These are phyloP conservation scores for Ganoderma sp. DNA, from an alignment of 1,284 basidiomycete species.

Conservation along the genomic window DNA sequence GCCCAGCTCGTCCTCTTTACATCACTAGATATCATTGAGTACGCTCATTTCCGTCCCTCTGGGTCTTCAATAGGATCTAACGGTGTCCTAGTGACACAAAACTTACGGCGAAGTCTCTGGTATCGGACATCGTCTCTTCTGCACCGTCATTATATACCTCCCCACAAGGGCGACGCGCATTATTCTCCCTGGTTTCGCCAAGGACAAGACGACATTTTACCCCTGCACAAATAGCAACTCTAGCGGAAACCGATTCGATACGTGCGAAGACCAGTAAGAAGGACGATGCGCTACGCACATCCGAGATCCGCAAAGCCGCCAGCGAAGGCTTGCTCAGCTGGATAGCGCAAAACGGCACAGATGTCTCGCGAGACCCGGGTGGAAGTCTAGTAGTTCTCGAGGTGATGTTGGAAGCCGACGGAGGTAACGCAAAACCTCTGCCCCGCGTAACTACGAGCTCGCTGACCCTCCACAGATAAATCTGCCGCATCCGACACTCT, in stretches of 20 bases:
- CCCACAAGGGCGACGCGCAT: conserved; percentile 74
- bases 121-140: conserved; percentile 64
- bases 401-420: conserved; percentile 81
- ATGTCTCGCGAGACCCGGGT: conserved; percentile 73
- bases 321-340: conserved; percentile 73
- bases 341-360: conserved; percentile 63
- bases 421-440: conserved; percentile 59
- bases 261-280: conserved; percentile 82
- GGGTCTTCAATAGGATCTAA: background rate
- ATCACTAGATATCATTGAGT: conserved; percentile 88
- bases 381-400: conserved; percentile 80
- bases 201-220: conserved; percentile 83
- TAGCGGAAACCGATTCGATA: conserved; percentile 74
- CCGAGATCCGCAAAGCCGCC: conserved; percentile 73
- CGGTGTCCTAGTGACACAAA: conserved; percentile 76
- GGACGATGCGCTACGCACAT: conserved; percentile 59
- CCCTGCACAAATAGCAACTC: conserved; percentile 64
- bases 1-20: conserved; percentile 89
- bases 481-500: conserved; percentile 63
- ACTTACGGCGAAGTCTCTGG: conserved; percentile 78
- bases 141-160: conserved; percentile 61
- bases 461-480: conserved; percentile 63
- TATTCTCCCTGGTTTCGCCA: conserved; percentile 83
- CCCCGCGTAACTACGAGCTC: background rate
- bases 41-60: conserved; percentile 36